phyloP scores from a whole-genome alignment of 106 monocot genomes.

The Agapanthus africanus region DNA sequence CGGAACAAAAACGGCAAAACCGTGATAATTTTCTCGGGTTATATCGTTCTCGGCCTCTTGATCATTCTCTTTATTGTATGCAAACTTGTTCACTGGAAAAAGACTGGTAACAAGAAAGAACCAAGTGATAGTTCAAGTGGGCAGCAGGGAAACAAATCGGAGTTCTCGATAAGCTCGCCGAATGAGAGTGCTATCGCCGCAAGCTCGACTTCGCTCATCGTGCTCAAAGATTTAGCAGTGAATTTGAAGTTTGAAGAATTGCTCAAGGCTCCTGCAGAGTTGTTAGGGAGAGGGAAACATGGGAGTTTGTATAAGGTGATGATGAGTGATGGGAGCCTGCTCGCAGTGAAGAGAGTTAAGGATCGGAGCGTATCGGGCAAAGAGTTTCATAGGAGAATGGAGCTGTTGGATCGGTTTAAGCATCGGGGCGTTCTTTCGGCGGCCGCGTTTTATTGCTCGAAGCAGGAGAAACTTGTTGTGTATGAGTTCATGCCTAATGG shows the following conservation, averaged over 20 bases:
- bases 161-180: constrained; percentile 19
- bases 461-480: constrained; percentile 58
- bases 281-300: constrained; percentile 35
- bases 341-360: constrained; percentile 50
- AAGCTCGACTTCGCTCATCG: constrained; percentile 15
- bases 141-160: neutral
- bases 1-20: neutral
- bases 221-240: constrained; percentile 11
- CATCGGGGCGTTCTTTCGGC: constrained; percentile 29
- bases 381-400: constrained; percentile 41
- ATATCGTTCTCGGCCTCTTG: constrained; percentile 19
- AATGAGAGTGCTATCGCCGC: neutral
- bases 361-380: constrained; percentile 10
- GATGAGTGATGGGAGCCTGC: constrained; percentile 12
- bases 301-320: constrained; percentile 45
- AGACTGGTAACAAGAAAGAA: neutral
- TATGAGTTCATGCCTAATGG: constrained; percentile 44
- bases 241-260: constrained; percentile 36
- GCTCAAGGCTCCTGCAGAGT: constrained; percentile 48
- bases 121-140: neutral
- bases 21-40: constrained; percentile 22
- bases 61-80: constrained; percentile 13
- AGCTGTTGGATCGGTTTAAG: constrained; percentile 16
- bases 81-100: constrained; percentile 11
- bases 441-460: constrained; percentile 43